Conservation (phyloP, 768 basidiomycete genomes). For the Amylocystis lapponica region DNA sequence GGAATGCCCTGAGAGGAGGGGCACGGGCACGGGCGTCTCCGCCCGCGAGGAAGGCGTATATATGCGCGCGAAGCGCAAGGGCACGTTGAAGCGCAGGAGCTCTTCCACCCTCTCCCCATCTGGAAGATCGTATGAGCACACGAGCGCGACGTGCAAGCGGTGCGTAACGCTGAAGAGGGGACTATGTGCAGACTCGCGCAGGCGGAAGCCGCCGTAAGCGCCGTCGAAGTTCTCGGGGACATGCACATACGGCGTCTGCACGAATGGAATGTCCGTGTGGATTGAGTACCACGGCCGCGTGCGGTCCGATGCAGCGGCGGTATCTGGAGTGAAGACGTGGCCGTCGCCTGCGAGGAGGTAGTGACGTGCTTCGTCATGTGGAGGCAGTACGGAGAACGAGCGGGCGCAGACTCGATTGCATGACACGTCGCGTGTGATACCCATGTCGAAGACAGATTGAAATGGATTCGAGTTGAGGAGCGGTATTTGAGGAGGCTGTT, state of each 20-base stretch:
- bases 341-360: conserved; percentile 46
- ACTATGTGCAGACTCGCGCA: conserved; percentile 43
- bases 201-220: conserved; percentile 33
- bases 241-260: conserved; percentile 18
- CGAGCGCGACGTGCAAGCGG: conserved; percentile 45
- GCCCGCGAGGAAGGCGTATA: conserved; percentile 8
- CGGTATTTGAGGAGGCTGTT: conserved; percentile 62
- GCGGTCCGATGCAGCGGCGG: conserved; percentile 18
- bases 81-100: conserved; percentile 18
- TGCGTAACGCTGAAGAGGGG: conserved; percentile 58
- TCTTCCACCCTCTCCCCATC: conserved; percentile 23
- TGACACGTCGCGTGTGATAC: conserved; percentile 23
- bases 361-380: conserved; percentile 34
- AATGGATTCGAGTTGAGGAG: conserved; percentile 51
- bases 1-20: conserved; percentile 2
- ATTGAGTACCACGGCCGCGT: conserved; percentile 56
- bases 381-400: conserved; percentile 45
- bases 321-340: conserved; percentile 42
- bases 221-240: conserved; percentile 6
- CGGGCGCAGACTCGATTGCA: conserved; percentile 30
- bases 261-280: conserved; percentile 48
- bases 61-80: conserved; percentile 18
- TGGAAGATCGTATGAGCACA: conserved; percentile 48
- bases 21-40: conserved; percentile 19
- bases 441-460: conserved; percentile 42